phyloP scores from a whole-genome alignment of 805 yeast species.

The Monosporozyma aquatica region DNA sequence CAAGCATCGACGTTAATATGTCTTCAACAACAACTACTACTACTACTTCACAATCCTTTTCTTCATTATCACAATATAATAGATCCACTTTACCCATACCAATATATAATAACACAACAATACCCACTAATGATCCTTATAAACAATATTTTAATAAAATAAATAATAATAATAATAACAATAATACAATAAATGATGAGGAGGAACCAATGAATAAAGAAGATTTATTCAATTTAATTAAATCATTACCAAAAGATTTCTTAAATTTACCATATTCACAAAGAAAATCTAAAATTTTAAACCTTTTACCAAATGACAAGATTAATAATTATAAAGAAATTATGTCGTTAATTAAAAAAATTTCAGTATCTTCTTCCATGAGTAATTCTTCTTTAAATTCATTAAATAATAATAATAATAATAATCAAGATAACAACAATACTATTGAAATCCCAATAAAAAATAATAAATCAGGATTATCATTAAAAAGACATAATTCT shows the following conservation, averaged over 20 bases:
- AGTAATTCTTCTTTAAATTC: constrained; percentile 20
- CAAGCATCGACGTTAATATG: not conserved
- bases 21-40: not conserved
- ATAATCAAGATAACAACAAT: not conserved
- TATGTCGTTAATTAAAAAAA: constrained; percentile 25
- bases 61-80: too few species aligned
- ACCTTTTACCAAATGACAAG: constrained; percentile 32
- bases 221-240: constrained; percentile 27
- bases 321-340: constrained; percentile 28
- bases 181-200: too few species aligned
- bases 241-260: constrained; percentile 42
- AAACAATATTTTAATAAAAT: not conserved
- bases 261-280: constrained; percentile 52
- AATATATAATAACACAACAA: not conserved
- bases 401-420: not conserved
- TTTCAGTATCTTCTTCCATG: constrained; percentile 18
- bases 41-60: too few species aligned
- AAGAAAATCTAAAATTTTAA: constrained; percentile 37
- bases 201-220: constrained; percentile 10
- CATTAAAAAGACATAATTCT: constrained; percentile 24
- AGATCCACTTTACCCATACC: too few species aligned
- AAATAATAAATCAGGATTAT: not conserved
- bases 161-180: not conserved
- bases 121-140: not conserved
- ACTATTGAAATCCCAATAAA: not conserved